Evolutionary conservation across 2,329 filamentous ascomycete species (phyloP), one percentile per base, ranked within the genome.

Genomic region (Pseudophaeomoniella oleicola): DNA sequence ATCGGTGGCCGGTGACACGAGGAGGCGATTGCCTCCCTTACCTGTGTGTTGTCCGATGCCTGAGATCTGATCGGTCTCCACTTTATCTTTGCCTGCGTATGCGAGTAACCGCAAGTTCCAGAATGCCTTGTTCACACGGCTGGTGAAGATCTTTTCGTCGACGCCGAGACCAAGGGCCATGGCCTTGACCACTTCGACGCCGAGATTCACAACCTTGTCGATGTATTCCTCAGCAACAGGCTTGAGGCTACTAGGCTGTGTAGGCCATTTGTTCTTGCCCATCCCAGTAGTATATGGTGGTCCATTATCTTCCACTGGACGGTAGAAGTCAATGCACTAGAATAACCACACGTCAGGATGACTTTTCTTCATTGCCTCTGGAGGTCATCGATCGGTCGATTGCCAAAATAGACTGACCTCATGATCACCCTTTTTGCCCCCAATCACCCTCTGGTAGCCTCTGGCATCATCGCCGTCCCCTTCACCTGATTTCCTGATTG

Each of bases 101-200:
- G 22, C 39, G 15, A 45, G 35, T 13, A 45, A 35, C 5, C 43
- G 38, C 18, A 45, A 17, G 30, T 45, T 43, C 43, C 43, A 45
- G 30, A 45, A 45, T 16, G 32, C 35, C 33, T 39, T 38, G 16
- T 43, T 31, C 30, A 45, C 37, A 18, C 41, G 34, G 22, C 31
- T 37, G 12, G 31, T 29, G 18, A 43, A 41, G 3, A 43, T 18
- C 6, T 30, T 37, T 30, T 45, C 41, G 13, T 45, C 43, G 12
- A 45, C 39, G n/a, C 33, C 32, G 6, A 45, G 19, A 4, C 36
- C 43, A 12, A 39, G 19, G 9, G 43, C 43, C 12, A 45, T 41
- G 11, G 39, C 43, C 12, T 33, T 37, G 13, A 43, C 34, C 4
- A 45, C 30, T 29, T 22, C 27, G 11, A 31, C 40, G 16, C 34